Conservation (phyloP, 768 basidiomycete genomes). For the Kwoniella botswanensis region DNA sequence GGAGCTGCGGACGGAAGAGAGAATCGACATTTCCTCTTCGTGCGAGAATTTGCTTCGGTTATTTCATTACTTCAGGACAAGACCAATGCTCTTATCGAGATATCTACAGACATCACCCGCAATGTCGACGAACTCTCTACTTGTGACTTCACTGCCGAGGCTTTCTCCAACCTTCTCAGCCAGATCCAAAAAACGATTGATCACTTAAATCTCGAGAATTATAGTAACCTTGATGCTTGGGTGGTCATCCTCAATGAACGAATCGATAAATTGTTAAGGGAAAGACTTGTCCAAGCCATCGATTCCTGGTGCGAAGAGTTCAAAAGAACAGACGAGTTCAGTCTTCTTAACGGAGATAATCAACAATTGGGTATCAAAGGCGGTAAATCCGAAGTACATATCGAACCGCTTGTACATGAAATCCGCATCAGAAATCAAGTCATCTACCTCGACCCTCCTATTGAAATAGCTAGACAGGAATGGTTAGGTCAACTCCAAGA, state of each 20-base stretch:
- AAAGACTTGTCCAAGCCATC: conserved; percentile 75
- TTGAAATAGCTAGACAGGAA: conserved; percentile 86
- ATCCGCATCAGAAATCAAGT: conserved; percentile 98
- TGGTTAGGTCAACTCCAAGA: conserved; percentile 91
- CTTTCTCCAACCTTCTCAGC: conserved; percentile 76
- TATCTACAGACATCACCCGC: conserved; percentile 81
- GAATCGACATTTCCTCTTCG: conserved; percentile 88
- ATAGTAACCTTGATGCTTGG: conserved; percentile 91
- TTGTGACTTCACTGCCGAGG: conserved; percentile 81
- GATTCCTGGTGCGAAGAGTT: conserved; percentile 89
- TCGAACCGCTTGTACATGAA: conserved; percentile 90
- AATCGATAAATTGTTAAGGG: conserved; percentile 79
- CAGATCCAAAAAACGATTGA: conserved; percentile 92
- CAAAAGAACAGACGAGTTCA: conserved; percentile 72
- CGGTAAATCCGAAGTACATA: conserved; percentile 29
- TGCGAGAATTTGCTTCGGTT: conserved; percentile 90
- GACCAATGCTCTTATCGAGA: conserved; percentile 88
- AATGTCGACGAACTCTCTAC: conserved; percentile 85
- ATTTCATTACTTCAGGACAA: conserved; percentile 96
- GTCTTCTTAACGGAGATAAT: conserved; percentile 61
- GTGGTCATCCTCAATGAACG: conserved; percentile 75
- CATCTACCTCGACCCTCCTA: conserved; percentile 96
- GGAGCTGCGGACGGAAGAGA: conserved; percentile 74
- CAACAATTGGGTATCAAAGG: neutral
- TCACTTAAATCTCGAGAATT: conserved; percentile 91